Conservation (phyloP, 768 basidiomycete genomes). For the Mycena galericulata region DNA sequence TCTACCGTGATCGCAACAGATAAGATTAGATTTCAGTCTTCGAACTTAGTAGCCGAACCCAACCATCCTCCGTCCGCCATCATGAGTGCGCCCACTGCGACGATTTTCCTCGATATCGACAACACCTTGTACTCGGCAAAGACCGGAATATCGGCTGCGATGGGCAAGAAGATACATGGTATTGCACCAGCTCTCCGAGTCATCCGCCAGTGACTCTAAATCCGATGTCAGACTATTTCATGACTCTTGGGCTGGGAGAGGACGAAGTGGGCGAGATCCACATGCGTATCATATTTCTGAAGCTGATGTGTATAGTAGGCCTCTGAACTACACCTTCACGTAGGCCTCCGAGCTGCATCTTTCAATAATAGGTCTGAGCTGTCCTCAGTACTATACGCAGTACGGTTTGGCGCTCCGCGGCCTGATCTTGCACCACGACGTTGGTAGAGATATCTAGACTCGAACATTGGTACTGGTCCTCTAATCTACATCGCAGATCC, state of each 20-base stretch:
- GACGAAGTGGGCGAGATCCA: slow-evolving; percentile 79
- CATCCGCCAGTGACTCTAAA: neutral
- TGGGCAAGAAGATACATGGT: slow-evolving; percentile 87
- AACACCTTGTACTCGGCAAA: slow-evolving; percentile 89
- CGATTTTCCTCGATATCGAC: slow-evolving; percentile 65
- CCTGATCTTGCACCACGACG: slow-evolving; percentile 77
- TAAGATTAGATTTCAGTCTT: no score
- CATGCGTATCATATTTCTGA: no score
- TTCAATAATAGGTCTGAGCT: no score
- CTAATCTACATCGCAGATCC: slow-evolving; percentile 61
- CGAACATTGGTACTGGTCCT: neutral
- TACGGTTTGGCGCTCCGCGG: slow-evolving; percentile 90
- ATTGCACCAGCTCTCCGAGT: slow-evolving; percentile 26
- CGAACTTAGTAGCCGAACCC: neutral
- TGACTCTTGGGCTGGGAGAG: slow-evolving; percentile 73
- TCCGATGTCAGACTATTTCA: slow-evolving; percentile 73
- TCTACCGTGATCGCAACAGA: neutral
- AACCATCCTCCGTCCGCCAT: neutral
- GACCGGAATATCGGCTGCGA: slow-evolving; percentile 78
- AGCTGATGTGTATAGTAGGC: no score
- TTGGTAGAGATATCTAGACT: slow-evolving; percentile 58
- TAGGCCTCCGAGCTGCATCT: slow-evolving; percentile 78
- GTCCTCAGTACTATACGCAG: slow-evolving; percentile 81
- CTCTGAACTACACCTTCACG: no score
- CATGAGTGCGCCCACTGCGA: neutral